These are phyloP conservation scores for Coffea humblotiana DNA, from an alignment of 305 asterid genomes.

Conservation along the genomic window DNA sequence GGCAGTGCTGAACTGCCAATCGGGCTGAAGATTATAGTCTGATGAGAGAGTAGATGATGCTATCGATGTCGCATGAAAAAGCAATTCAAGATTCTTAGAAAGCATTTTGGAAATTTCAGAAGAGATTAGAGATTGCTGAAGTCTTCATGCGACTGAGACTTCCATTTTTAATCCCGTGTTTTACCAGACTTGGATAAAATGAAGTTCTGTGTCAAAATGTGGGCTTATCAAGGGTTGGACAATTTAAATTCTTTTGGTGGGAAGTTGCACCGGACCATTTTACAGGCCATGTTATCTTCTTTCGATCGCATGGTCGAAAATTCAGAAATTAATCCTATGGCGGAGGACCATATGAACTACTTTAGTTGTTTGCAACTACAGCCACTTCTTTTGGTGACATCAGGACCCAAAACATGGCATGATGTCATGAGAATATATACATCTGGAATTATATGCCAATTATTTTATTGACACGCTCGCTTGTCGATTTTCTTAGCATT, in stretches of 20 bases:
- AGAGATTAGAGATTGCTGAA: not conserved
- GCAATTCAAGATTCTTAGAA: not conserved
- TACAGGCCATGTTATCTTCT: not conserved
- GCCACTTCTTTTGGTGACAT: not conserved
- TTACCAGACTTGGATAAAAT: not conserved
- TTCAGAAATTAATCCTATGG: not conserved
- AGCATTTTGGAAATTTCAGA: not conserved
- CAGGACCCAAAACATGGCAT: not conserved
- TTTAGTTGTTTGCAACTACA: not conserved
- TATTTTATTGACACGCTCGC: not conserved
- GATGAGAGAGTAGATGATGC: not conserved
- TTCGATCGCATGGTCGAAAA: not conserved
- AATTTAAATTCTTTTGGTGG: not conserved
- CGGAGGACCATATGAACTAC: not conserved
- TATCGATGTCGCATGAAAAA: not conserved
- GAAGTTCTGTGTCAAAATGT: not conserved
- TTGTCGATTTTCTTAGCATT: not conserved
- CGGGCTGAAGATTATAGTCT: too few relatives aligned
- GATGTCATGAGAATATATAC: not conserved
- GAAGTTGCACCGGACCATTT: not conserved
- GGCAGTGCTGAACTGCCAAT: not conserved
- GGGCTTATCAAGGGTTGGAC: not conserved
- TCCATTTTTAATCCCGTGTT: not conserved
- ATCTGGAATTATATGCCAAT: not conserved
- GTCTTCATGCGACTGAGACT: not conserved